Conservation (phyloP, 2,329 filamentous ascomycete genomes). For the Aspergillus fumigatus region DNA sequence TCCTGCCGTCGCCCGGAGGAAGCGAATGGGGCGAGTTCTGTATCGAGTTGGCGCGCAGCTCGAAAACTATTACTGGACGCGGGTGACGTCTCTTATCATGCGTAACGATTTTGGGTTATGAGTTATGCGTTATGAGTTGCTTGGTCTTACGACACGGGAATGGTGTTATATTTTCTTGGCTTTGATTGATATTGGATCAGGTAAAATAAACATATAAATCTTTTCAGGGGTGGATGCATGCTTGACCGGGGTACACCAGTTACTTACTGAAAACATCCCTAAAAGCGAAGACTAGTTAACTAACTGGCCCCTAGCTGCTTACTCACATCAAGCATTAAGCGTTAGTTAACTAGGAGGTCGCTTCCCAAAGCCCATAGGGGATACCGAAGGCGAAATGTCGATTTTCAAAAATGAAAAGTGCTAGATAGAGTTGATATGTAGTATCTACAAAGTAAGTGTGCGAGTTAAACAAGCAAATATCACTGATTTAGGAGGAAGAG, state of each 20-base stretch:
- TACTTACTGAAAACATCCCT: not conserved
- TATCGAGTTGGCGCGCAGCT: constrained; percentile 52
- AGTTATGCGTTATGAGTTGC: not conserved
- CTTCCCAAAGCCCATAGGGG: not conserved
- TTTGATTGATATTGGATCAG: not conserved
- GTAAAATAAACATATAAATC: not conserved
- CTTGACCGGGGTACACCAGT: not conserved
- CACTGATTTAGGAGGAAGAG: not conserved
- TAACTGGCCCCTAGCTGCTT: too few species aligned
- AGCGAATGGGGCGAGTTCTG: constrained; percentile 72
- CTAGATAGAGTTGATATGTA: not conserved
- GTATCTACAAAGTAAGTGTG: not conserved
- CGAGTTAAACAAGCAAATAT: not conserved
- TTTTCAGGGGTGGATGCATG: not conserved
- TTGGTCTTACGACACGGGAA: not conserved
- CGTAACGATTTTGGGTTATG: not conserved
- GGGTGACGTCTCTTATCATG: not conserved
- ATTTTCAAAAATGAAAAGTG: not conserved
- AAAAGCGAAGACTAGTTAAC: not conserved
- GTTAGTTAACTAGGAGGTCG: too few species aligned
- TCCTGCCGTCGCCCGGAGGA: constrained; percentile 50
- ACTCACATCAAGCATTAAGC: too few species aligned
- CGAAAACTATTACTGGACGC: constrained; percentile 16
- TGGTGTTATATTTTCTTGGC: not conserved
- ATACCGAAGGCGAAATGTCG: not conserved